Conservation (phyloP, 768 basidiomycete genomes). For the Macrocybe gigantea region DNA sequence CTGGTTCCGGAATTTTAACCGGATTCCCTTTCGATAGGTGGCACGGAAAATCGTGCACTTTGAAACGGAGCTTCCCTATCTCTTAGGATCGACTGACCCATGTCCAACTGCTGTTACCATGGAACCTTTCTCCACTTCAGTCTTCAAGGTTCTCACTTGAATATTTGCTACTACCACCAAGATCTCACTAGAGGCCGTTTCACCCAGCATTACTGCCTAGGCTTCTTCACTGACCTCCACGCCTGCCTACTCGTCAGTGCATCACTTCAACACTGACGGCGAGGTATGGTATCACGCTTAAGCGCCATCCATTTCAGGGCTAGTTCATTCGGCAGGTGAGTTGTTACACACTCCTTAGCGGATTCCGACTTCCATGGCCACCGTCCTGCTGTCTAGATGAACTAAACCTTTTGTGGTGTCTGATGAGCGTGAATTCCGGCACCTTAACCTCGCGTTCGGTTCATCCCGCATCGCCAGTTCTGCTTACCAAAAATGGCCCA, state of each 20-base stretch:
- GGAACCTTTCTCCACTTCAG: slow-evolving; percentile 88
- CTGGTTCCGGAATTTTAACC: too few relatives aligned
- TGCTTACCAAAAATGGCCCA: slow-evolving; percentile 78
- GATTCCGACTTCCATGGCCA: slow-evolving; percentile 84
- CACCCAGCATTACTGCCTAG: slow-evolving; percentile 69
- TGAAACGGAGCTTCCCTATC: too few relatives aligned
- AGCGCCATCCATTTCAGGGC: slow-evolving; percentile 90
- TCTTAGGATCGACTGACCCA: slow-evolving; percentile 82
- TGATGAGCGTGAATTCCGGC: slow-evolving; percentile 80
- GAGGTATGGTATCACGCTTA: slow-evolving; percentile 83
- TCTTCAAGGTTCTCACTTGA: slow-evolving; percentile 83
- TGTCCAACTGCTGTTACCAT: slow-evolving; percentile 85
- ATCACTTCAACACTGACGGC: slow-evolving; percentile 68
- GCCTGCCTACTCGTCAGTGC: slow-evolving; percentile 74
- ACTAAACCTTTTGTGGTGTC: slow-evolving; percentile 83
- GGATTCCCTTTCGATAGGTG: too few relatives aligned
- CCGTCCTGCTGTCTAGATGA: slow-evolving; percentile 86
- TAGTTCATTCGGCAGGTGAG: slow-evolving; percentile 89
- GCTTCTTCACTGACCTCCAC: slow-evolving; percentile 76
- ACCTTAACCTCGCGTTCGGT: slow-evolving; percentile 70
- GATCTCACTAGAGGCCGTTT: slow-evolving; percentile 76
- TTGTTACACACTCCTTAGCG: slow-evolving; percentile 86
- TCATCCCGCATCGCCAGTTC: slow-evolving; percentile 66
- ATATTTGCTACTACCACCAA: slow-evolving; percentile 88
- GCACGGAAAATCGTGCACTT: too few relatives aligned